Evolutionary conservation across 768 basidiomycete genomes (phyloP).

Genomic region (Boletus tylopilopsis): DNA sequence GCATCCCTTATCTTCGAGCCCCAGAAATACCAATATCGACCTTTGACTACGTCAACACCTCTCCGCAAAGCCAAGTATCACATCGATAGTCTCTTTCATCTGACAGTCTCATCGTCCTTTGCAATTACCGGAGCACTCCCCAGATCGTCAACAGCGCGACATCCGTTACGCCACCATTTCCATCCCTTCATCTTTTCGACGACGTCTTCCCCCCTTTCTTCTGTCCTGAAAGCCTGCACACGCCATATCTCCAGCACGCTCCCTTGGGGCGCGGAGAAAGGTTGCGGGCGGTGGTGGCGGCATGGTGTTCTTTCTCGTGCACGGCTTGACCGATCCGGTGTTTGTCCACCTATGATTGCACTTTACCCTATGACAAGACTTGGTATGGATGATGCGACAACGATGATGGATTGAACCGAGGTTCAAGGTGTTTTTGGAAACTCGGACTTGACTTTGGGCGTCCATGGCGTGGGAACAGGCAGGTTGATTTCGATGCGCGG

Average conservation of each 20-base stretch:
- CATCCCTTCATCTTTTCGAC: background rate
- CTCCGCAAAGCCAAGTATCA: background rate
- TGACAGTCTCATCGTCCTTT: background rate
- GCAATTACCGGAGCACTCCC: background rate
- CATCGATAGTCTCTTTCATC: background rate
- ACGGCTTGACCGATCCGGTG: background rate
- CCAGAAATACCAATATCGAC: no score
- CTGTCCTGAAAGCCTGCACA: background rate
- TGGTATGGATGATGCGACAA: background rate
- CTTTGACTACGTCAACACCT: no score
- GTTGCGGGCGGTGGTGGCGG: conserved; percentile 1
- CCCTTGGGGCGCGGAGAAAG: conserved; percentile 8
- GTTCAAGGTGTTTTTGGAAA: background rate
- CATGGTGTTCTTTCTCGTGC: background rate
- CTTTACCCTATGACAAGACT: background rate
- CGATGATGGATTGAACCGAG: background rate
- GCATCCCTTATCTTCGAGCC: no score
- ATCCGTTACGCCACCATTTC: background rate
- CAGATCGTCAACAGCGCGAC: no score
- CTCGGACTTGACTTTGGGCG: no score
- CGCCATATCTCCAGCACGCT: conserved; percentile 10
- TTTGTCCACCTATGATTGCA: no score
- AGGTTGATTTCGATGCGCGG: no score
- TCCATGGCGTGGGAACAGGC: no score
- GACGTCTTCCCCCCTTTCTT: background rate